phyloP scores from a whole-genome alignment of 1,284 basidiomycete genomes.

The Erythrobasidium hasegawianum region DNA sequence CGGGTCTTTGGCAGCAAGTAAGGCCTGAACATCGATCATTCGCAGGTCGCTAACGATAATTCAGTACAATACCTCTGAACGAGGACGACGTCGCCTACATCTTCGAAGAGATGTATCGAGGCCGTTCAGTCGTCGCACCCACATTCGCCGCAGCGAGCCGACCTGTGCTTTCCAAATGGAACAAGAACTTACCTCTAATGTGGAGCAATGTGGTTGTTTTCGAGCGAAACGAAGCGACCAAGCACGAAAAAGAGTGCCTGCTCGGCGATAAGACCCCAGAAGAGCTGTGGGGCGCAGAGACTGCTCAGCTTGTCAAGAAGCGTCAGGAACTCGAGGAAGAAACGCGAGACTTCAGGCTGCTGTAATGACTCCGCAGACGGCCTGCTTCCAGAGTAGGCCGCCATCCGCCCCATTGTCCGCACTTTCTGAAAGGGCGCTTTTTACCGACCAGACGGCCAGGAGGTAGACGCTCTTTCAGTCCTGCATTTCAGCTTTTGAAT shows the following conservation, averaged over 20 bases:
- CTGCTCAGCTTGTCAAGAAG: constrained; percentile 38
- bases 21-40: not conserved
- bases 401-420: too few relatives aligned
- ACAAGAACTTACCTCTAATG: constrained; percentile 60
- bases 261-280: constrained; percentile 39
- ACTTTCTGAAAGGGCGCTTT: too few relatives aligned
- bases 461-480: too few relatives aligned
- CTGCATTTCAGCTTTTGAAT: too few relatives aligned
- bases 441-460: too few relatives aligned
- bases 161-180: constrained; percentile 75
- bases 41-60: not conserved
- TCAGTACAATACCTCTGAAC: constrained; percentile 63
- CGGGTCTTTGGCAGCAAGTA: constrained; percentile 56
- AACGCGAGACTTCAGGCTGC: constrained; percentile 30
- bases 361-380: not conserved
- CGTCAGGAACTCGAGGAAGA: constrained; percentile 39
- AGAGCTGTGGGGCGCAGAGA: constrained; percentile 42
- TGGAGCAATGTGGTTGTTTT: constrained; percentile 77
- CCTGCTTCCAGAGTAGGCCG: too few relatives aligned
- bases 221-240: constrained; percentile 66
- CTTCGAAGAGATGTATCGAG: constrained; percentile 80
- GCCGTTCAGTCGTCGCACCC: constrained; percentile 67
- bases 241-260: constrained; percentile 41
- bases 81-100: constrained; percentile 75
- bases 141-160: constrained; percentile 67